Conservation (phyloP, 2,329 filamentous ascomycete genomes). For the Colletotrichum lindemuthianum region DNA sequence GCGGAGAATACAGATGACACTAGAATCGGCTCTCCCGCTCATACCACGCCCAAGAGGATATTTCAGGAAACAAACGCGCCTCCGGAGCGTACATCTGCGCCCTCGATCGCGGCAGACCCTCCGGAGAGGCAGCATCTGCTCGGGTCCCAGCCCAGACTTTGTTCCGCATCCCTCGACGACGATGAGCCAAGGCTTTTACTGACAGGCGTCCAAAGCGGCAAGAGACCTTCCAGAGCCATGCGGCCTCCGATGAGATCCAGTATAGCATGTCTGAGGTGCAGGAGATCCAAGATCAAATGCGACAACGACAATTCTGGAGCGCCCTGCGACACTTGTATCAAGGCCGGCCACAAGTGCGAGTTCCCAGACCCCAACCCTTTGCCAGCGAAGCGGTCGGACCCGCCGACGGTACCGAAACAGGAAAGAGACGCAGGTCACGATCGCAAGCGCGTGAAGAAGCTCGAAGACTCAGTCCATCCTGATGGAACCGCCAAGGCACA, state of each 20-base stretch:
- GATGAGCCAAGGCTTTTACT: slow-evolving; percentile 39
- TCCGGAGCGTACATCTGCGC: slow-evolving; percentile 41
- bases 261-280: slow-evolving; percentile 80
- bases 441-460: slow-evolving; percentile 58
- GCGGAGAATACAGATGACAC: slow-evolving; percentile 50
- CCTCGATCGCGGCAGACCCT: slow-evolving; percentile 31
- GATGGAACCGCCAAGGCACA: slow-evolving; percentile 56
- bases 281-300: slow-evolving; percentile 88
- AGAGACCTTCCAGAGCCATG: slow-evolving; percentile 55
- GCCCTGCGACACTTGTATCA: slow-evolving; percentile 78
- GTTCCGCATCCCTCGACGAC: slow-evolving; percentile 40
- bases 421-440: slow-evolving; percentile 57
- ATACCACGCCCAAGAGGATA: slow-evolving; percentile 49
- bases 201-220: slow-evolving; percentile 33
- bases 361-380: slow-evolving; percentile 64
- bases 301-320: slow-evolving; percentile 71
- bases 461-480: slow-evolving; percentile 53
- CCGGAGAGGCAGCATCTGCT: slow-evolving; percentile 40
- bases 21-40: slow-evolving; percentile 43
- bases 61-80: slow-evolving; percentile 48
- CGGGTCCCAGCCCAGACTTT: slow-evolving; percentile 31
- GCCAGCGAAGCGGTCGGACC: slow-evolving; percentile 55
- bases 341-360: slow-evolving; percentile 75
- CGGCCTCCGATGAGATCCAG: slow-evolving; percentile 75
- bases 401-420: slow-evolving; percentile 48